Base-by-base conservation (phyloP, 805 yeast genomes). In the Komagataella pseudopastoris region DNA sequence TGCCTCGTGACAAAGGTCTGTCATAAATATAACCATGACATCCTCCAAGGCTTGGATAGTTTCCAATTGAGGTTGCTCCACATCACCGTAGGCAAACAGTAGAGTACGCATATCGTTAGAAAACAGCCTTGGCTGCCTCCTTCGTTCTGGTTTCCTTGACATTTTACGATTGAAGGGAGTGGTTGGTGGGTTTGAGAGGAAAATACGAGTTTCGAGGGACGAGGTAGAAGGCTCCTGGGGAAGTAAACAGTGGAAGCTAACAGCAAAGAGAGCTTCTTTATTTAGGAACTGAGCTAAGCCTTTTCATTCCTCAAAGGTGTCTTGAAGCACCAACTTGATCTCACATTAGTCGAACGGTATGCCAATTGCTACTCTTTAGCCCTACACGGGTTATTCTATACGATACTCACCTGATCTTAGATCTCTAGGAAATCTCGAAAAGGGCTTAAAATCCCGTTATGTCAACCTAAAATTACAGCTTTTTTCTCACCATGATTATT, bases 21-120 rank as follows among this genome's bases (percentile, higher is more conserved):
- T 73, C 45, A 85, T 63, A 61, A 83, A 85, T 45, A 77, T 78
- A 8, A 82, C 76, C 7, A 85, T 72, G 5, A 83, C 71, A 55
- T 85, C 91, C 57, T 85, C 91, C 36, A 85, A 60, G 3, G 78
- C 76, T 39, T 80, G 79, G 1, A 81, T 78, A 0, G 87, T 80
- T 52, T 83, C 87, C 10, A 77, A 73, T 47, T 78, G 69, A 1
- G 91, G 91, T 47, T 79, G 72, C n/a, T 76, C 66, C 2, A 77
- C 82, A 59, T 85, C 91, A 1, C 91, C 91, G 62, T 75, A 83
- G 0, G 89, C 89, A 56, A 78, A 85, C 51, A 85, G 63, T 49
- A 85, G 62, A 0, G 85, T 73, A 56, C 77, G 75, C 36, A 82
- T 67, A 54, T 78, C 75, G 48, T 60, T 63, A 23, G 67, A 59